A percentile compares a stretch with the other conserved stretches of the same genome.
Conservation (phyloP, 345 rosid species). For the Gossypium stocksii region DNA sequence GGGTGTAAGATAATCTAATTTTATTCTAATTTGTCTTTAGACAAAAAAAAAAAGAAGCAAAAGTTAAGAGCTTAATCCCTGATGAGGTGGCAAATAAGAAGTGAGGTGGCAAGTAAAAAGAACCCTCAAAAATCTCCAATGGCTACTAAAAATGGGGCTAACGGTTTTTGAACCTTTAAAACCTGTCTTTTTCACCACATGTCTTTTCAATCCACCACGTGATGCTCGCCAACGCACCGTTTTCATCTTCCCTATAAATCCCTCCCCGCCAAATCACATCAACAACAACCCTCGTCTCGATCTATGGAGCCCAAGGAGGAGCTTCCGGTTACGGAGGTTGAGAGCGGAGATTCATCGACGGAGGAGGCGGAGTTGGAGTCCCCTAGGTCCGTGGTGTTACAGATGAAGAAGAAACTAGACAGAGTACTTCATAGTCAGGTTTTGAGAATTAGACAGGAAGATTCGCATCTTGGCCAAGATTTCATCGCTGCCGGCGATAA, state of each 20-base stretch:
- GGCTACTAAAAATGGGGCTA: conserved; percentile 13
- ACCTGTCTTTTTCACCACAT: not conserved
- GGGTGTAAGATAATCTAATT: no score
- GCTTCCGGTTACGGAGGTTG: conserved; percentile 25
- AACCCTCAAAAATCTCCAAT: not conserved
- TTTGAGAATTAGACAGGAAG: conserved; percentile 39
- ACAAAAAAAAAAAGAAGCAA: no score
- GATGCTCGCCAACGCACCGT: conserved; percentile 16
- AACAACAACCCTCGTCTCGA: not conserved
- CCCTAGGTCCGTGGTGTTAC: conserved; percentile 48
- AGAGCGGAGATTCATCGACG: conserved; percentile 62
- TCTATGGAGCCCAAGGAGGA: conserved; percentile 3
- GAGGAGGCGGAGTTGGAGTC: conserved; percentile 37
- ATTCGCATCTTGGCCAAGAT: conserved; percentile 43
- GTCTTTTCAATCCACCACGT: conserved; percentile 14
- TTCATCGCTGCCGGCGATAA: conserved; percentile 20
- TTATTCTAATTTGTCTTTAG: no score
- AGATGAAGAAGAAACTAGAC: conserved; percentile 25
- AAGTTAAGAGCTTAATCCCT: no score
- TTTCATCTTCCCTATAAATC: not conserved
- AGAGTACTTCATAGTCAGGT: conserved; percentile 57
- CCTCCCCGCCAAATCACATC: not conserved
- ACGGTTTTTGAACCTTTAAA: conserved; percentile 15
- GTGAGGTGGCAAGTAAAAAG: conserved; percentile 8
- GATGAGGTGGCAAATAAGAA: no score